Evolutionary conservation across 192 early-diverging fungal species (phyloP).

Genomic region (Umbelopsis sp.): DNA sequence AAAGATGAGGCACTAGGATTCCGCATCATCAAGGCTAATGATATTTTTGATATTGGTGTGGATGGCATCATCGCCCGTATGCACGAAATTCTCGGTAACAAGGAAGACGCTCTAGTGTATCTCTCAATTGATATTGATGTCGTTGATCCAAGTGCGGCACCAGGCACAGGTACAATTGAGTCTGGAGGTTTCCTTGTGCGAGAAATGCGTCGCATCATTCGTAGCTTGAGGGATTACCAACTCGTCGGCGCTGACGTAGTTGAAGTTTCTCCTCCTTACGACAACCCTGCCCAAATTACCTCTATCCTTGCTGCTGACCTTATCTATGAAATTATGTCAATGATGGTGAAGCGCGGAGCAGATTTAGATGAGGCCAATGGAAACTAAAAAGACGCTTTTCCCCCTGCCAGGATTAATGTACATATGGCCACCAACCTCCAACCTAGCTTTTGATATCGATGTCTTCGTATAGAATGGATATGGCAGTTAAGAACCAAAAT

Average conservation of each 20-base stretch:
- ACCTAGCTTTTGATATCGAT: too few species aligned
- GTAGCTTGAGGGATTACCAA: conserved; percentile 39
- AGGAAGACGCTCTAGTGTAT: conserved; percentile 34
- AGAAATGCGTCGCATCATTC: conserved; percentile 38
- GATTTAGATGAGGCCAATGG: neutral
- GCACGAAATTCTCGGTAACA: conserved; percentile 29
- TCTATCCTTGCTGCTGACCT: conserved; percentile 34
- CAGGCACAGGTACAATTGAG: conserved; percentile 44
- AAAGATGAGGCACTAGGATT: conserved; percentile 43
- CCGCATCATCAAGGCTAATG: conserved; percentile 42
- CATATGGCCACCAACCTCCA: neutral
- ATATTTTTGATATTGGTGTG: conserved; percentile 45
- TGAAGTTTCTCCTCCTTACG: conserved; percentile 48
- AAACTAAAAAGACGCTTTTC: neutral
- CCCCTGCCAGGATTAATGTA: neutral
- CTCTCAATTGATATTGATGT: conserved; percentile 49
- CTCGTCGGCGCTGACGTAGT: conserved; percentile 47
- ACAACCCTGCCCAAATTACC: conserved; percentile 44
- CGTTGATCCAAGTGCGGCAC: conserved; percentile 39
- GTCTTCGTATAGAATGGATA: too few species aligned
- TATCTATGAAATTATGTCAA: conserved; percentile 32
- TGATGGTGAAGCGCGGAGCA: conserved; percentile 37
- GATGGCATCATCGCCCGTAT: conserved; percentile 42
- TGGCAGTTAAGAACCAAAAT: too few species aligned
- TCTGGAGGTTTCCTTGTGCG: conserved; percentile 43